These are phyloP conservation scores for Phlyctochytrium bullatum DNA, from an alignment of 192 early-diverging fungal genomes.

Conservation along the genomic window DNA sequence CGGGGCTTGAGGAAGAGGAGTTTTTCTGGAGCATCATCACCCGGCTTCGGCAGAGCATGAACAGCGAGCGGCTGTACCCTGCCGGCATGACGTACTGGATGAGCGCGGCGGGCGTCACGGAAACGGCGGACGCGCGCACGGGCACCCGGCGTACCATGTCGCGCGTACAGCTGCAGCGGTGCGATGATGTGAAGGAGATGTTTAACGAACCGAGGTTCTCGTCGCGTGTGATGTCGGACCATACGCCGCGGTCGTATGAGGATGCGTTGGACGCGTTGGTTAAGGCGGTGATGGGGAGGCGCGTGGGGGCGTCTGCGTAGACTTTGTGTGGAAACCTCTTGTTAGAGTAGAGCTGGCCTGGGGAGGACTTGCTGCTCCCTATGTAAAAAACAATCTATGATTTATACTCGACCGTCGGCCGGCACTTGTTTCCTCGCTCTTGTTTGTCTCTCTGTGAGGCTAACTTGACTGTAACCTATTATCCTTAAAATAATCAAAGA, in stretches of 20 bases:
- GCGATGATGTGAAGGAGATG: constrained; percentile 73
- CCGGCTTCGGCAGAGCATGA: constrained; percentile 76
- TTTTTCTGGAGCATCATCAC: constrained; percentile 83
- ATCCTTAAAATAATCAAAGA: too few relatives aligned
- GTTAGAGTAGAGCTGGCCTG: too few relatives aligned
- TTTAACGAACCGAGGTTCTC: constrained; percentile 81
- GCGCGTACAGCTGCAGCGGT: constrained; percentile 48
- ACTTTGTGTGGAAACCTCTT: too few relatives aligned
- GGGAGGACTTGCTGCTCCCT: too few relatives aligned
- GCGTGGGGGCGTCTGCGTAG: too few relatives aligned
- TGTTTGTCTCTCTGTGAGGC: too few relatives aligned
- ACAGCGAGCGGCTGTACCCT: constrained; percentile 77
- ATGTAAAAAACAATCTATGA: too few relatives aligned
- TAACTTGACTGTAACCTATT: too few relatives aligned
- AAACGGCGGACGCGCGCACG: constrained; percentile 3
- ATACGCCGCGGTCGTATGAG: constrained; percentile 74
- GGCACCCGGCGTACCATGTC: constrained; percentile 14
- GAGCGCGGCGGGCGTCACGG: constrained; percentile 34
- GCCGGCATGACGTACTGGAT: constrained; percentile 69
- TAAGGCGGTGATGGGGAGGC: constrained; percentile 19
- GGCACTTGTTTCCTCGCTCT: too few relatives aligned
- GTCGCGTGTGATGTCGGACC: constrained; percentile 74
- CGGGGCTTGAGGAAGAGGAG: constrained; percentile 59
- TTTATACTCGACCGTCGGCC: too few relatives aligned
- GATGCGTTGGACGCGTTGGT: constrained; percentile 36